These are phyloP conservation scores for Raphanus raphanistrum DNA, from an alignment of 345 rosid genomes.

Conservation along the genomic window DNA sequence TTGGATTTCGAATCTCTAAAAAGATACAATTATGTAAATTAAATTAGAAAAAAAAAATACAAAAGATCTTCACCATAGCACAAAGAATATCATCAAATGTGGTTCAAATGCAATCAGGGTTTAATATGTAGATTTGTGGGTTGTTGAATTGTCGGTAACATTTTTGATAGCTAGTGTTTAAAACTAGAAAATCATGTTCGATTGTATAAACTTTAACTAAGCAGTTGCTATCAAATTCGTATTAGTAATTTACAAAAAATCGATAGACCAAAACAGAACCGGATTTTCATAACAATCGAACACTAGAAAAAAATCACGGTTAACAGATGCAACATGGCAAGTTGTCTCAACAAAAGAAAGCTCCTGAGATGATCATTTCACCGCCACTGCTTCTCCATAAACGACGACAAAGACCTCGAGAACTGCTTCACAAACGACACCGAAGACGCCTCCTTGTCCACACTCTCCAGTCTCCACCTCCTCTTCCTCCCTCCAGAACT, in stretches of 20 bases:
- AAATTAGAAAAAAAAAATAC: too few species aligned
- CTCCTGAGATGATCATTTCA: neutral
- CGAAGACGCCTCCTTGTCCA: conserved; percentile 24
- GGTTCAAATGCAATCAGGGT: too few species aligned
- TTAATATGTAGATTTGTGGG: too few species aligned
- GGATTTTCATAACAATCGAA: neutral
- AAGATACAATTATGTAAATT: too few species aligned
- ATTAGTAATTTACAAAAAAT: neutral
- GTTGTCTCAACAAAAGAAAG: neutral
- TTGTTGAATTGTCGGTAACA: too few species aligned
- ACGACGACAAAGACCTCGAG: conserved; percentile 25
- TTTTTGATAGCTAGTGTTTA: too few species aligned
- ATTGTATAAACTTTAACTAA: too few species aligned
- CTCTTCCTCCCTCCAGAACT: conserved; percentile 57
- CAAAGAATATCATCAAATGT: too few species aligned
- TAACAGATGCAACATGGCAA: neutral
- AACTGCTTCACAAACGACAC: conserved; percentile 28
- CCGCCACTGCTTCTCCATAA: conserved; percentile 33
- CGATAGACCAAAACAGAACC: neutral
- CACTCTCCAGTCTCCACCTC: neutral
- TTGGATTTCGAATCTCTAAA: too few species aligned
- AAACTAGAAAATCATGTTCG: too few species aligned
- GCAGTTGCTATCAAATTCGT: neutral
- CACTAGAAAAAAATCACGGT: neutral
- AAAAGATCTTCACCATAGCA: too few species aligned